Conservation (phyloP, 106 monocot genomes). For the Cymbidium sinense region DNA sequence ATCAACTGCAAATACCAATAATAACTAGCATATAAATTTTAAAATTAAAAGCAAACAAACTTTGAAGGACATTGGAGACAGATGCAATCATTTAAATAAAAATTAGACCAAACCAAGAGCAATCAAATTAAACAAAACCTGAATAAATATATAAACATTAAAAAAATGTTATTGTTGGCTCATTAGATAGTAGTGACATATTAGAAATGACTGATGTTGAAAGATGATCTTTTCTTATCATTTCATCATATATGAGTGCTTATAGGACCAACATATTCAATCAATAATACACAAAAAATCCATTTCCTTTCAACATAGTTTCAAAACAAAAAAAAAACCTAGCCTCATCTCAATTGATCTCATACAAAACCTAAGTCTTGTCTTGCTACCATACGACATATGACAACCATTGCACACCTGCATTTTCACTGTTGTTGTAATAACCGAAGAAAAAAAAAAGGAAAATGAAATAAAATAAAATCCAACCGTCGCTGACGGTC, state of each 20-base stretch:
- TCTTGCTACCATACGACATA: no score
- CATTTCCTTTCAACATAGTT: no score
- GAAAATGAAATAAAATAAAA: no score
- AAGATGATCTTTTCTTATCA: not conserved
- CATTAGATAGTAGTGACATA: not conserved
- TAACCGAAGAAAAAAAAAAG: no score
- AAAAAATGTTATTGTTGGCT: not conserved
- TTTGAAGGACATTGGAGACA: not conserved
- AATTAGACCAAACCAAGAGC: not conserved
- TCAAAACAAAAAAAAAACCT: no score
- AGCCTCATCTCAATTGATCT: no score
- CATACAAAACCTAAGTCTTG: no score
- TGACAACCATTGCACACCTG: no score
- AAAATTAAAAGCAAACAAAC: constrained; percentile 9
- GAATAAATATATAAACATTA: not conserved
- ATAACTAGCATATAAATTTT: not conserved
- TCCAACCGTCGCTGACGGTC: no score
- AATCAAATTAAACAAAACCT: not conserved
- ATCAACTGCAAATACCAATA: constrained; percentile 41
- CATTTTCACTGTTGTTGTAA: no score
- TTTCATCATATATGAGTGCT: not conserved
- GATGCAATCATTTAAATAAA: not conserved
- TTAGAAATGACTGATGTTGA: not conserved
- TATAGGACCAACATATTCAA: not conserved
- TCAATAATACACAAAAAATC: no score